phyloP scores from a whole-genome alignment of 371 early-diverging fungal genomes.

The Apophysomyces trapeziformis region DNA sequence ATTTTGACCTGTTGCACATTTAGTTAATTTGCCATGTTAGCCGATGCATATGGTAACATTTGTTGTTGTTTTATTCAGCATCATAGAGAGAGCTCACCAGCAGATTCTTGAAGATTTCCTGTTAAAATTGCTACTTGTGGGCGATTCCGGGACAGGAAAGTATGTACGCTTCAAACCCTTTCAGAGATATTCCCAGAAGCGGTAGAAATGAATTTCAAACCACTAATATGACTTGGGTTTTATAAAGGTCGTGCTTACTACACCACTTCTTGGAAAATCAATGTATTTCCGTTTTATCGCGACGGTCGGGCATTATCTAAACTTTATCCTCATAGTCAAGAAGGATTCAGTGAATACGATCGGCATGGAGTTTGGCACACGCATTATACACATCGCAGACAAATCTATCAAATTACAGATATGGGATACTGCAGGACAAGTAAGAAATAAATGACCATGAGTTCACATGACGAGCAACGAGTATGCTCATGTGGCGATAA shows the following conservation, averaged over 20 bases:
- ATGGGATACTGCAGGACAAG: slow-evolving; percentile 91
- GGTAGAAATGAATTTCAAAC: neutral
- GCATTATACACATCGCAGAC: slow-evolving; percentile 67
- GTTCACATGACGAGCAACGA: slow-evolving; percentile 5
- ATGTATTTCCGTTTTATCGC: slow-evolving; percentile 42
- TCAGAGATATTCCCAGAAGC: neutral
- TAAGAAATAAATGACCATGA: slow-evolving; percentile 17
- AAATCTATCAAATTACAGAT: slow-evolving; percentile 78
- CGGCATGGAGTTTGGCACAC: slow-evolving; percentile 73
- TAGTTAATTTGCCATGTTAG: slow-evolving; percentile 33
- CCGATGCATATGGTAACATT: slow-evolving; percentile 52
- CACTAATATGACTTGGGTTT: neutral
- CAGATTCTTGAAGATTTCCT: slow-evolving; percentile 48
- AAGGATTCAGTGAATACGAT: slow-evolving; percentile 69
- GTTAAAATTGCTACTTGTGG: slow-evolving; percentile 63
- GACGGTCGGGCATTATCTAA: slow-evolving; percentile 10
- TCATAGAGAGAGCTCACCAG: neutral
- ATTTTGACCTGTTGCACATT: neutral
- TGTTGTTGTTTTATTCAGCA: slow-evolving; percentile 4
- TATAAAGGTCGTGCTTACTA: slow-evolving; percentile 65
- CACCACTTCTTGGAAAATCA: slow-evolving; percentile 70
- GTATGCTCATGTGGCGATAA: slow-evolving; percentile 11
- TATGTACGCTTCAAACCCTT: slow-evolving; percentile 27
- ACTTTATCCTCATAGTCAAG: slow-evolving; percentile 48
- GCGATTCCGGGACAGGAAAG: slow-evolving; percentile 72